Evolutionary conservation across 371 early-diverging fungal species (phyloP).

Genomic region (Mucor sp.): DNA sequence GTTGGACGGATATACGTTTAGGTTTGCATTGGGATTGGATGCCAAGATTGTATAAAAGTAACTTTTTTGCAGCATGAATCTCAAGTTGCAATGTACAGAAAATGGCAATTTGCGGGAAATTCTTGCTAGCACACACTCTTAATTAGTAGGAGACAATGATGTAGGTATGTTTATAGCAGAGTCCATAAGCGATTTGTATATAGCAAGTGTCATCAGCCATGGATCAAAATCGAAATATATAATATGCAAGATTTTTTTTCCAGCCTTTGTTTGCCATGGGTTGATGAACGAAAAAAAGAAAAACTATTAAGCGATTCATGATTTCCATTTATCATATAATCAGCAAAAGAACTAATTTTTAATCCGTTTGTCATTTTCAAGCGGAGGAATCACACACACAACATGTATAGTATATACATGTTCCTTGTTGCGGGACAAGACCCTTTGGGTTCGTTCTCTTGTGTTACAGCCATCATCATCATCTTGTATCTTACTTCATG

Average conservation of each 20-base stretch:
- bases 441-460: not conserved
- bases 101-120: not conserved
- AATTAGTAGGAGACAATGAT: too few relatives aligned
- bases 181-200: too few relatives aligned
- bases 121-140: not conserved
- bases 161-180: not conserved
- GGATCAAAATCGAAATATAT: not conserved
- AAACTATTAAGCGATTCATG: not conserved
- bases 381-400: not conserved
- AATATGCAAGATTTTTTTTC: not conserved
- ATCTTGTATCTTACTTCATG: not conserved
- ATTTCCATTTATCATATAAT: not conserved
- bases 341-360: not conserved
- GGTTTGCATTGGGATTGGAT: not conserved
- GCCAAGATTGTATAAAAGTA: too few relatives aligned
- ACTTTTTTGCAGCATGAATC: too few relatives aligned
- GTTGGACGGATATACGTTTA: conserved; percentile 6
- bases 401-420: not conserved
- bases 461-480: not conserved
- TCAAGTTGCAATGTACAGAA: too few relatives aligned
- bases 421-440: not conserved
- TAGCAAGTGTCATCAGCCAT: not conserved
- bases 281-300: not conserved
- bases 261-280: not conserved
- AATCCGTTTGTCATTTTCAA: not conserved